These are phyloP conservation scores for Amanita thiersii DNA, from an alignment of 768 basidiomycete genomes.

Conservation along the genomic window DNA sequence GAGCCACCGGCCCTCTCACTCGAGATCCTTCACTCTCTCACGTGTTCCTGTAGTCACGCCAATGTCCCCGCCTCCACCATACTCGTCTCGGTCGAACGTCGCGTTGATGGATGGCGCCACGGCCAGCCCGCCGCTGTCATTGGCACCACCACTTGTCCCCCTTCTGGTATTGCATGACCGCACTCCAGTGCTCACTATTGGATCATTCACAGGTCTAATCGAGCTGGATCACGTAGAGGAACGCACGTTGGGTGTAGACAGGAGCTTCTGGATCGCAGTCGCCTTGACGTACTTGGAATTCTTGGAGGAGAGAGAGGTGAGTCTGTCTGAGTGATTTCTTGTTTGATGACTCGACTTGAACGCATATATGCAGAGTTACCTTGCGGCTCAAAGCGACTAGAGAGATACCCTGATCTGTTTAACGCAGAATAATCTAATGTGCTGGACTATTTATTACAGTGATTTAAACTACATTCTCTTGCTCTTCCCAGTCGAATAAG, in stretches of 20 bases:
- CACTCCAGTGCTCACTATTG: slow-evolving; percentile 56
- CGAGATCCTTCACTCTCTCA: slow-evolving; percentile 54
- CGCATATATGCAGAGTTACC: slow-evolving; percentile 36
- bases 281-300: slow-evolving; percentile 73
- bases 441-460: slow-evolving; percentile 5
- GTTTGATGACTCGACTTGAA: background rate
- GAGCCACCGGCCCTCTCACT: slow-evolving; percentile 44
- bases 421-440: too few species aligned
- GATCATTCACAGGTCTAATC: slow-evolving; percentile 51
- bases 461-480: too few species aligned
- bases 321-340: slow-evolving; percentile 16
- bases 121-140: slow-evolving; percentile 12
- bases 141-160: slow-evolving; percentile 23
- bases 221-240: slow-evolving; percentile 56
- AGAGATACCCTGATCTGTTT: slow-evolving; percentile 4
- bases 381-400: slow-evolving; percentile 46
- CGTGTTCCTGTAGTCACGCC: slow-evolving; percentile 21
- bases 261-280: slow-evolving; percentile 71
- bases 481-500: too few species aligned
- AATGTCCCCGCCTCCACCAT: slow-evolving; percentile 28
- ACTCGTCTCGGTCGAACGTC: slow-evolving; percentile 16
- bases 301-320: slow-evolving; percentile 68
- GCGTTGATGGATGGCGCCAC: slow-evolving; percentile 11
- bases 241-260: slow-evolving; percentile 56
- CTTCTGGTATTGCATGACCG: slow-evolving; percentile 64